Base-by-base conservation (phyloP, 768 basidiomycete genomes). In the Russula compacta region DNA sequence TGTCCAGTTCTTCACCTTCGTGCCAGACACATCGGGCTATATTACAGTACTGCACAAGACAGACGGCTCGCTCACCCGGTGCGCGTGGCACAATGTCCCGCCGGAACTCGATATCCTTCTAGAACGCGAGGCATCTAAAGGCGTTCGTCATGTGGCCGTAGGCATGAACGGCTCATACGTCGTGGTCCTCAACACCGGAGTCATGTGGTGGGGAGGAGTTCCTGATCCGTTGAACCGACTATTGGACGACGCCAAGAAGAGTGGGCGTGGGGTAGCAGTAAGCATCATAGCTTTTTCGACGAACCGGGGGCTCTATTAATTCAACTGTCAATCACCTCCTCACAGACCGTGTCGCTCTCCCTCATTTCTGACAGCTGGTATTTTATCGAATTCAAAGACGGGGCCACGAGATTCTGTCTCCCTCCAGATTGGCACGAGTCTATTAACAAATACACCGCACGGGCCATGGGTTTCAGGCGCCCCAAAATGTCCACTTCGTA, bases 61-160 rank as follows among this genome's bases (percentile, higher is more conserved):
- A 0, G 61, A 53, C 21, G 12, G 33, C 29, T 35, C 61, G 14
- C 43, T 53, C 43, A 47, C 50, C 12, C 50, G 38, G 7, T 62
- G 61, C 11, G 38, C 29, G 0, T 62, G 61, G 61, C 51, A 62
- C 39, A 58, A 62, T 12, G 46, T 58, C 15, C 61, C 61, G 2
- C 2, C 1, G 7, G 39, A 29, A 6, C 56, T 62, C 21, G 56
- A 58, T 29, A 2, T 3, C 8, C 17, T 62, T 39, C 46, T 62
- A 17, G 61, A 53, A 32, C 29, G 51, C 1, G 51, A 62, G 38
- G 56, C n/a, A 6, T 4, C 9, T 0, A 40, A 58, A 8, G 61
- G 61, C 4, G 61, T 62, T 8, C 56, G 56, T 51, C 61, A 62
- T 24, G 61, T 62, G 36, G 33, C 56, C 7, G 61, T 53, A 15